Conservation (phyloP, 164 flowering plant species). For the Berberis thunbergii region DNA sequence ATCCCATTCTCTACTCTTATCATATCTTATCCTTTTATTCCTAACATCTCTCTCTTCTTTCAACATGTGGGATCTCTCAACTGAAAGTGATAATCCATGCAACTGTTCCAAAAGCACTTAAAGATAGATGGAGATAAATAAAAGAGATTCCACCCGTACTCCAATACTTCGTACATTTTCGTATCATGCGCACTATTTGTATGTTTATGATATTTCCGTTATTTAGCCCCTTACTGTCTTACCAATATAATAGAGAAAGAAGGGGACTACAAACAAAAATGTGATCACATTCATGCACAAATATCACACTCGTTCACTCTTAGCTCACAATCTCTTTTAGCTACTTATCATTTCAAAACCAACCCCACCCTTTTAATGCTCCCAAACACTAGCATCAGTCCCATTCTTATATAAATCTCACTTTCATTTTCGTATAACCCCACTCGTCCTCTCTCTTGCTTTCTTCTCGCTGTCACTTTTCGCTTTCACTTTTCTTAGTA, state of each 20-base stretch:
- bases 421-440: conserved; percentile 10
- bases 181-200: conserved; percentile 19
- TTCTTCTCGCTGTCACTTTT: neutral
- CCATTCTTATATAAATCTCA: conserved; percentile 25
- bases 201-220: too few species aligned
- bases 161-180: conserved; percentile 45
- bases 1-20: conserved; percentile 36
- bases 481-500: neutral
- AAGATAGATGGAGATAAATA: conserved; percentile 5
- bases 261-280: conserved; percentile 5
- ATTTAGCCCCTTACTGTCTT: too few species aligned
- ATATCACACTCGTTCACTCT: conserved; percentile 1
- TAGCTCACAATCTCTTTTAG: conserved; percentile 8
- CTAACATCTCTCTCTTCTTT: conserved; percentile 8
- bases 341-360: conserved; percentile 22
- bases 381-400: conserved; percentile 22
- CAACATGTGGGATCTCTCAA: conserved; percentile 41
- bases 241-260: neutral
- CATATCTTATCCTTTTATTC: conserved; percentile 38
- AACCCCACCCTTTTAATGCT: neutral
- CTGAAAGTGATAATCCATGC: conserved; percentile 18
- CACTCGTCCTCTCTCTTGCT: conserved; percentile 7
- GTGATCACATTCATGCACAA: conserved; percentile 9
- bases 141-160: neutral
- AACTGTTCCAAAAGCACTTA: neutral